These are phyloP conservation scores for Skeletonema costatum DNA, from an alignment of 108 stramenopile species.

Conservation along the genomic window DNA sequence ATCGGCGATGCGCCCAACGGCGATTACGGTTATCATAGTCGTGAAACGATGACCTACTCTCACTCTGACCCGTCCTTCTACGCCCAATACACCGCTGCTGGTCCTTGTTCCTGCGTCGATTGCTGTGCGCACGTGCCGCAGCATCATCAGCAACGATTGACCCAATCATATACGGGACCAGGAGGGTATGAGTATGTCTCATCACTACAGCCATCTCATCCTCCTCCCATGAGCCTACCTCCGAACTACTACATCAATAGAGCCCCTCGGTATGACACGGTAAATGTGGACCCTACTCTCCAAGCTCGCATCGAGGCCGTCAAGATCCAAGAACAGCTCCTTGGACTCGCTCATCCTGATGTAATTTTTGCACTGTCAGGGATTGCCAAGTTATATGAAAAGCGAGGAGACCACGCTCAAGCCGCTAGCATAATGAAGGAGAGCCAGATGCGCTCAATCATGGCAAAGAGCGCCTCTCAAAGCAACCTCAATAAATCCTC, in stretches of 20 bases:
- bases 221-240: neutral
- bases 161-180: neutral
- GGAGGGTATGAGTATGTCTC: neutral
- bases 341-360: constrained; percentile 53
- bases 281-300: constrained; percentile 20
- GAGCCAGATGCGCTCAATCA: constrained; percentile 17
- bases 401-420: constrained; percentile 23
- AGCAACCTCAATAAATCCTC: neutral
- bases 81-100: neutral
- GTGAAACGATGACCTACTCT: neutral
- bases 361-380: constrained; percentile 51
- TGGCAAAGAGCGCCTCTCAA: constrained; percentile 20
- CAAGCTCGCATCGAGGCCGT: constrained; percentile 42
- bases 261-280: neutral
- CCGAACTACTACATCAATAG: neutral
- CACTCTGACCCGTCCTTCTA: neutral
- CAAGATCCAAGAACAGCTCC: constrained; percentile 41
- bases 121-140: neutral
- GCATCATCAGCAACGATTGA: neutral
- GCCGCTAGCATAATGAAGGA: constrained; percentile 24
- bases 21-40: neutral
- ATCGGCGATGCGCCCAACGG: neutral
- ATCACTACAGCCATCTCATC: neutral
- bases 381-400: constrained; percentile 36
- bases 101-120: neutral